phyloP scores from a whole-genome alignment of 2,329 filamentous ascomycete genomes.

The Hymenoscyphus repandus region DNA sequence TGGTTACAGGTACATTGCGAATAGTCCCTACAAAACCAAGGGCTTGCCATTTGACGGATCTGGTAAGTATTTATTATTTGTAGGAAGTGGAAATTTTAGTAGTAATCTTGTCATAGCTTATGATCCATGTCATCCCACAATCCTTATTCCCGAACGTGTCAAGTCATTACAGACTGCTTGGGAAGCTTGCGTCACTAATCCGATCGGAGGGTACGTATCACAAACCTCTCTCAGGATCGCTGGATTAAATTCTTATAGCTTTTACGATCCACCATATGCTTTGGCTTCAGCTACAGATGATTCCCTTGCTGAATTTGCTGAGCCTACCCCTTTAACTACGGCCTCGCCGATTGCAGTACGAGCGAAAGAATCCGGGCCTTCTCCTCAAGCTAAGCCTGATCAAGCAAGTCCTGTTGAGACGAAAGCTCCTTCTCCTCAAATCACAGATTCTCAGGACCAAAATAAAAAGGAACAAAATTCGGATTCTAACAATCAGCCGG shows the following conservation, averaged over 20 bases:
- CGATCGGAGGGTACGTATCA: background rate
- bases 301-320: too few relatives aligned
- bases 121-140: conserved; percentile 5
- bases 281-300: background rate
- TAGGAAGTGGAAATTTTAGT: background rate
- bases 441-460: too few relatives aligned
- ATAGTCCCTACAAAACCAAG: background rate
- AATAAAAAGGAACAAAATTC: too few relatives aligned
- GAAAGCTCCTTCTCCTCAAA: too few relatives aligned
- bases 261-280: conserved; percentile 5
- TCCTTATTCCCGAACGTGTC: background rate
- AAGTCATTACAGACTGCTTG: background rate
- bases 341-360: too few relatives aligned
- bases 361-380: too few relatives aligned
- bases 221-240: background rate
- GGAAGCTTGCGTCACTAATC: background rate
- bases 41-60: background rate
- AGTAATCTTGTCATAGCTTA: background rate
- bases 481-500: too few relatives aligned
- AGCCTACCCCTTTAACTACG: too few relatives aligned
- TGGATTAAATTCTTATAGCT: background rate
- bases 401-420: too few relatives aligned
- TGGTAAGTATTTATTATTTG: background rate
- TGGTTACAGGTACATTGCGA: background rate
- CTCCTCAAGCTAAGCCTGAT: too few relatives aligned